Evolutionary conservation across 2,329 filamentous ascomycete species (phyloP).

Genomic region (Colletotrichum sp.): DNA sequence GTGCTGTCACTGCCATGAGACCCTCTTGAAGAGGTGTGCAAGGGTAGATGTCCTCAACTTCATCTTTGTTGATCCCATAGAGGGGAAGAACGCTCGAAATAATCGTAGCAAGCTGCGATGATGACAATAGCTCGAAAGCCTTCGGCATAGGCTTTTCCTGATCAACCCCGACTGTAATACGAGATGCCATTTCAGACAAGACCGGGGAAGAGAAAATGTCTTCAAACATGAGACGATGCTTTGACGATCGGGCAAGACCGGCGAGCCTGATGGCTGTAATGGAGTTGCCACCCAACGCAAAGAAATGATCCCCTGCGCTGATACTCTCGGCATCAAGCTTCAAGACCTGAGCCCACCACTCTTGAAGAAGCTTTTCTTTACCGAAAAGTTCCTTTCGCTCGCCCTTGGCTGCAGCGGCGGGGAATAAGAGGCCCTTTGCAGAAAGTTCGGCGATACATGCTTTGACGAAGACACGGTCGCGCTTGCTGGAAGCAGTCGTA

Average conservation of each 20-base stretch:
- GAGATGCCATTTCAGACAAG: neutral
- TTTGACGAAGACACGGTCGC: constrained; percentile 19
- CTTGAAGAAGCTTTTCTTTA: neutral
- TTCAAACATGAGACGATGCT: neutral
- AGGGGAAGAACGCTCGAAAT: neutral
- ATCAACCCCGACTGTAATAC: neutral
- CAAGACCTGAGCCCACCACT: neutral
- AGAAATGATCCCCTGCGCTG: neutral
- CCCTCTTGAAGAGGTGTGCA: constrained; percentile 24
- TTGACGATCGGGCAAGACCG: neutral
- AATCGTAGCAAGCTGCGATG: neutral
- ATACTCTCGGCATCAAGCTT: neutral
- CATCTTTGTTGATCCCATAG: neutral
- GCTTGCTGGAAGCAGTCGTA: constrained; percentile 23
- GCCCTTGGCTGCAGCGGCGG: neutral
- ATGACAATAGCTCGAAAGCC: neutral
- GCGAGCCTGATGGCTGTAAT: neutral
- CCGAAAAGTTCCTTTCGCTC: neutral
- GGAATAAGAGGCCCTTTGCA: neutral
- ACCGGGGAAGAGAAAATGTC: neutral
- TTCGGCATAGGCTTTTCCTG: neutral
- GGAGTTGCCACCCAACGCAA: constrained; percentile 2
- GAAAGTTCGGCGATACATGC: constrained; percentile 1
- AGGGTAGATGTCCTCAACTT: constrained; percentile 22
- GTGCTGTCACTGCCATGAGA: constrained; percentile 23